Evolutionary conservation across 768 basidiomycete genomes (phyloP), one percentile per base, ranked within the genome.

Genomic region (Macrolepiota albuminosa): DNA sequence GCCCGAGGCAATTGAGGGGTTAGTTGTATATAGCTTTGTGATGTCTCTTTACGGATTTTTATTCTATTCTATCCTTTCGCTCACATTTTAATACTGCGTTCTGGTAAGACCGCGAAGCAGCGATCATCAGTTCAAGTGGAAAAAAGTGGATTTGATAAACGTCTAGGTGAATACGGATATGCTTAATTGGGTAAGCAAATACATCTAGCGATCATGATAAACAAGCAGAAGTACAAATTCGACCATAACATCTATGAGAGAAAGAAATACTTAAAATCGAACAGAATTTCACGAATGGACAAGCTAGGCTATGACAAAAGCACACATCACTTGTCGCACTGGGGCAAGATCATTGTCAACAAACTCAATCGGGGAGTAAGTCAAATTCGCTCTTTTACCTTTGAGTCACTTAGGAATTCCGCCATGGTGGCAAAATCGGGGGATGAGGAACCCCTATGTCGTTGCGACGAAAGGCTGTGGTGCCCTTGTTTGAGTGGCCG

Each of bases 1-100:
- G 65, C 54, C 63, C 63, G 57, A 75, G 74, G 66, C 72, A 75
- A 46, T 69, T 33, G 46, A 54, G 63, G 50, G 57, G 60, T 54
- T 64, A 64, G 58, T 45, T 49, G 34, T 56, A 43, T 43, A 21
- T 43, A 56, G 33, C 26, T 47, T 26, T 56, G 1, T 43, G 24
- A 42, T 46, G 33, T 57, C n/a, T 47, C 24, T 50, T 49, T 34
- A 43, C 33, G 55, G 55, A 57, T 57, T n/a, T 8, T 57, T 47
- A 40, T 54, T 58, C 33, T 51, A 58, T 58, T 34, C 42, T 52
- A 40, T 52, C 14, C 29, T 37, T 13, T 33, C 21, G 31, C 14
- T 51, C 31, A 4, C 40, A 31, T 54, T 11, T 0, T 43, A n/a
- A 21, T 21, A 8, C n/a, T 21, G 42, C n/a, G 2, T 43, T 43